phyloP scores from a whole-genome alignment of 805 yeast species.

The Dipodascopsis uninucleata region DNA sequence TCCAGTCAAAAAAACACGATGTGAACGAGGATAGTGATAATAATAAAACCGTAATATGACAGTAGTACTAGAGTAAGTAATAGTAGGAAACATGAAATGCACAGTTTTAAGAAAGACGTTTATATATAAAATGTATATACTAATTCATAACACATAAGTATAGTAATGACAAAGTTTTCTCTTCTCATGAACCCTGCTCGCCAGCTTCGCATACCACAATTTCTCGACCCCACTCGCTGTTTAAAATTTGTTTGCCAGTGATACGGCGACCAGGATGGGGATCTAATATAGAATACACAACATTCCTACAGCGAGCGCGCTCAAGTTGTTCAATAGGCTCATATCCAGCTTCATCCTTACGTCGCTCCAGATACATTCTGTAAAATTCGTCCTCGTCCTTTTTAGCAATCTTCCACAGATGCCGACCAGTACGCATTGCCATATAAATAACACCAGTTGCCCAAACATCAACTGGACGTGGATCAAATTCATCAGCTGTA shows the following conservation, averaged over 20 bases:
- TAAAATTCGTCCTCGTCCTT: conserved; percentile 77
- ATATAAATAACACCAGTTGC: conserved; percentile 75
- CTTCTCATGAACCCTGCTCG: conserved; percentile 38
- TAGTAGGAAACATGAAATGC: too few relatives aligned
- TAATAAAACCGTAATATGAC: too few relatives aligned
- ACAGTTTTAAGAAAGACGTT: too few relatives aligned
- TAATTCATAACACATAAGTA: too few relatives aligned
- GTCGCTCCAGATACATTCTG: conserved; percentile 64
- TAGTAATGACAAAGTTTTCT: too few relatives aligned
- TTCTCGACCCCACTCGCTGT: conserved; percentile 94
- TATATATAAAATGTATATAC: too few relatives aligned
- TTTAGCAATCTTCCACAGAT: conserved; percentile 80
- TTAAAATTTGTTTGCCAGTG: conserved; percentile 80
- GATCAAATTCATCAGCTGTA: conserved; percentile 56
- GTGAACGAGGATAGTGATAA: too few relatives aligned
- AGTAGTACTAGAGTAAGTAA: too few relatives aligned
- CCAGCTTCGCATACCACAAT: conserved; percentile 76
- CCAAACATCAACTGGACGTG: conserved; percentile 84
- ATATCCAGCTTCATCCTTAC: conserved; percentile 81
- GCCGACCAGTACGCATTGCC: conserved; percentile 87
- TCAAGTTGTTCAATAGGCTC: conserved; percentile 86
- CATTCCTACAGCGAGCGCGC: conserved; percentile 86
- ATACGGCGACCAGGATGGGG: conserved; percentile 86
- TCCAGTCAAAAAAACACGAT: too few relatives aligned
- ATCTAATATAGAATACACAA: conserved; percentile 86